Evolutionary conservation across 2,329 filamentous ascomycete genomes (phyloP).

Genomic region (Talaromyces verruculosus): DNA sequence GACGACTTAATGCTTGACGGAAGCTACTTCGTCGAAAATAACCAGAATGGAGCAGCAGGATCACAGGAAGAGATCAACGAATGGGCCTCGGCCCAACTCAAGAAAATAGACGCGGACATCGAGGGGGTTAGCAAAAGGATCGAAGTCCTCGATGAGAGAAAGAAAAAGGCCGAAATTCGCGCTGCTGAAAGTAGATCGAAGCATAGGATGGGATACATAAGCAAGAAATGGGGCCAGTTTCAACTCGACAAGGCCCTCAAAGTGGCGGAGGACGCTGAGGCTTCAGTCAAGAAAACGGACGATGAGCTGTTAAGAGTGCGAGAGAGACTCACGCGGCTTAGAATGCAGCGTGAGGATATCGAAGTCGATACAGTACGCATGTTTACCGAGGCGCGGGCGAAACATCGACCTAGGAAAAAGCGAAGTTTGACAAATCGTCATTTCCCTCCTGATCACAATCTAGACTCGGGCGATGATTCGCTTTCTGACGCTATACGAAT

Average conservation of each 20-base stretch:
- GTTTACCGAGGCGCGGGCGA: not conserved
- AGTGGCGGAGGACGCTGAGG: not conserved
- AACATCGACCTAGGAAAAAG: not conserved
- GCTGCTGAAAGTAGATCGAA: not conserved
- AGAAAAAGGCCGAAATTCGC: not conserved
- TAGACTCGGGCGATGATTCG: constrained; percentile 13
- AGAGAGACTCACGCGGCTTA: not conserved
- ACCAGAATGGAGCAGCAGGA: not conserved
- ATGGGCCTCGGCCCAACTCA: not conserved
- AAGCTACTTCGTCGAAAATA: not conserved
- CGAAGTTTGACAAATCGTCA: not conserved
- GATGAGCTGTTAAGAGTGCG: not conserved
- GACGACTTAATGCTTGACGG: not conserved
- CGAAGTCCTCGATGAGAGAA: not conserved
- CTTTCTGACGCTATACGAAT: not conserved
- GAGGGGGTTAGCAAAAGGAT: not conserved
- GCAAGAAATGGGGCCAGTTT: not conserved
- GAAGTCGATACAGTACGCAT: not conserved
- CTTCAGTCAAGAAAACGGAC: not conserved
- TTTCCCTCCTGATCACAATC: not conserved
- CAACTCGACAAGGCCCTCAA: constrained; percentile 3
- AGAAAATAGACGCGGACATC: not conserved
- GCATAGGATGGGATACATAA: not conserved
- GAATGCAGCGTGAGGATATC: not conserved
- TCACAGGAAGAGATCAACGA: not conserved